phyloP scores from a whole-genome alignment of 371 early-diverging fungal species.

The Mortierella sp. region DNA sequence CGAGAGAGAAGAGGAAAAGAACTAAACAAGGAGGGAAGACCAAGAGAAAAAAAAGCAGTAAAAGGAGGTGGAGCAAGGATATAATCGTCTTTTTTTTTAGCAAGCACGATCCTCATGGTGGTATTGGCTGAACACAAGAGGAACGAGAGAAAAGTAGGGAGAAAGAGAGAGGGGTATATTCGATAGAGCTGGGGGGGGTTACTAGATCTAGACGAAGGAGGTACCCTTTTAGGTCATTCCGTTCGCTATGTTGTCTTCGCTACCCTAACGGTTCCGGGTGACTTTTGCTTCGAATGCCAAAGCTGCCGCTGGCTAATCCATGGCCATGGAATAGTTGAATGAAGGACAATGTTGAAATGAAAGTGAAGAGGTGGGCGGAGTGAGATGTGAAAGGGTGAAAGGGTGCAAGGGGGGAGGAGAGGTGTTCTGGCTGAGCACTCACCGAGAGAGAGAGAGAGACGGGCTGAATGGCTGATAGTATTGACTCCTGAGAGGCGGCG shows the following conservation, averaged over 20 bases:
- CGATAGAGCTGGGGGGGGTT: background rate
- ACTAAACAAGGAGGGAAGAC: background rate
- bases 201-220: background rate
- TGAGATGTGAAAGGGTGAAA: background rate
- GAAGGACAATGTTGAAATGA: background rate
- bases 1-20: background rate
- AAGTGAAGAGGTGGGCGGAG: background rate
- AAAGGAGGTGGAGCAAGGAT: conserved; percentile 7
- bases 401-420: background rate
- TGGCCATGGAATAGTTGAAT: background rate
- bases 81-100: background rate
- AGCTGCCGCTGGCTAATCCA: background rate
- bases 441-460: background rate
- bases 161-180: background rate
- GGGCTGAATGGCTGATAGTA: background rate
- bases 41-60: background rate
- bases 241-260: background rate
- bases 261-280: background rate
- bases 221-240: background rate
- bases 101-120: background rate
- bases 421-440: background rate
- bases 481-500: background rate
- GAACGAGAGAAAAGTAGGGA: background rate
- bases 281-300: background rate
- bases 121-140: no score